Evolutionary conservation across 2,329 filamentous ascomycete species (phyloP), one percentile per base, ranked within the genome.

Genomic region (Mycosphaerella arachidis): DNA sequence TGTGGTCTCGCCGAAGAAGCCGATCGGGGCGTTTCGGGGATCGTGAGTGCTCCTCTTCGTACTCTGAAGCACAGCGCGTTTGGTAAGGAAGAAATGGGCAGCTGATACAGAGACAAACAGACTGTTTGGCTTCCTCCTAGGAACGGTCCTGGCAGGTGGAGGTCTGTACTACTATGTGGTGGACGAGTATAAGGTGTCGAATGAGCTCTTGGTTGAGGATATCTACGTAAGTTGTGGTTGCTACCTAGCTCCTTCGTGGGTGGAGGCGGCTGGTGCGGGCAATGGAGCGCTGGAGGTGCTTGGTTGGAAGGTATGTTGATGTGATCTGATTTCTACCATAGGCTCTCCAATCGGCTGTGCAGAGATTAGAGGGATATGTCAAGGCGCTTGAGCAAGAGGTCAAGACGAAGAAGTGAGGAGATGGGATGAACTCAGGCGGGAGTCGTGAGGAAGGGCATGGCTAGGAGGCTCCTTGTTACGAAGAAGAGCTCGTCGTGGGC

Each of bases 101-200:
- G 51, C n/a, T 53, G 35, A 40, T 20, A 27, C 16, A 9, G 27
- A 24, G n/a, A 50, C 37, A 3, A 48, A 27, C 35, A 97, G 93
- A 60, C 79, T 97, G 61, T 91, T 96, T 70, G 93, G 93, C 55
- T 97, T 97, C 81, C 86, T 97, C 54, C 82, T 94, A 65, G 93
- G 93, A 66, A 87, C 89, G 63, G 87, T 89, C 51, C 80, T 91
- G 55, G 87, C 92, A 48, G 92, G 91, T 70, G 84, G 84, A 55
- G 88, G 86, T 60, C 89, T 95, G 69, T 97, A 97, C 80, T 92
- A 91, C 75, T 97, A 97, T 76, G 85, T 96, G 67, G 79, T 97
- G 69, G 86, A 93, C 74, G 92, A 97, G 77, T 97, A 97, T 81
- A 91, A 92, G 79, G 82, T 92, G 48, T 90, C 91, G 68, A 97